Evolutionary conservation across 2,329 filamentous ascomycete genomes (phyloP).

Genomic region (Allantophomopsis cytisporea): DNA sequence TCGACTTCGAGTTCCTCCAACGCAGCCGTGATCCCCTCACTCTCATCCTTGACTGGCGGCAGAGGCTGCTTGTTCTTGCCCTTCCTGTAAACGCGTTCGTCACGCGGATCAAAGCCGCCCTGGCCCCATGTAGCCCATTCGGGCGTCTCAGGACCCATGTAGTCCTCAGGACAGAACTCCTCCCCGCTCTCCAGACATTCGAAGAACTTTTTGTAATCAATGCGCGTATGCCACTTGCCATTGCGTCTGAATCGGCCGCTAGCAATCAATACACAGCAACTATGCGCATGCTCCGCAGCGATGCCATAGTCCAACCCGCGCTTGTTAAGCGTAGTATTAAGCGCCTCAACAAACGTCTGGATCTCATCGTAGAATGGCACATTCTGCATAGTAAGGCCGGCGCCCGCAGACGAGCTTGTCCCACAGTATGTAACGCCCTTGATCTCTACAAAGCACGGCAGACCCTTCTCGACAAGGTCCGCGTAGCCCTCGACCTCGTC

Average conservation of each 20-base stretch:
- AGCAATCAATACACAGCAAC: conserved; percentile 80
- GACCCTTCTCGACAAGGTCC: conserved; percentile 68
- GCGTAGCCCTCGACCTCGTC: conserved; percentile 88
- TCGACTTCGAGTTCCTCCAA: too few species aligned
- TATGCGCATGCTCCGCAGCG: conserved; percentile 88
- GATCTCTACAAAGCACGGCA: conserved; percentile 88
- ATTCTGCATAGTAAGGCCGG: conserved; percentile 91
- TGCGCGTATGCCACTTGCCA: conserved; percentile 80
- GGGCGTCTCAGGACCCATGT: conserved; percentile 71
- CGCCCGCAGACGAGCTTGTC: conserved; percentile 69
- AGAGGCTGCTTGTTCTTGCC: conserved; percentile 35
- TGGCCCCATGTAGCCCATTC: conserved; percentile 95
- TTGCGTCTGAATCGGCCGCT: conserved; percentile 65
- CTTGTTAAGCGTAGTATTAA: conserved; percentile 53
- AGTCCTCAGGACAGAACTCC: conserved; percentile 76
- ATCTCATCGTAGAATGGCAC: conserved; percentile 95
- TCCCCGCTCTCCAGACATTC: conserved; percentile 57
- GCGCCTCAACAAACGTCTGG: conserved; percentile 62
- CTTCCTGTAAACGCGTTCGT: conserved; percentile 78
- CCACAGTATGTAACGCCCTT: conserved; percentile 97
- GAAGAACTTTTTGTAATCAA: conserved; percentile 86
- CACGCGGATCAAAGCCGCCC: conserved; percentile 85
- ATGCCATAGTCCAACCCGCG: conserved; percentile 77
- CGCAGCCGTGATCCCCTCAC: background rate
- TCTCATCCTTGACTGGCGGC: conserved; percentile 6